phyloP scores from a whole-genome alignment of 495 filamentous ascomycete genomes.

The Daldinia childiae region DNA sequence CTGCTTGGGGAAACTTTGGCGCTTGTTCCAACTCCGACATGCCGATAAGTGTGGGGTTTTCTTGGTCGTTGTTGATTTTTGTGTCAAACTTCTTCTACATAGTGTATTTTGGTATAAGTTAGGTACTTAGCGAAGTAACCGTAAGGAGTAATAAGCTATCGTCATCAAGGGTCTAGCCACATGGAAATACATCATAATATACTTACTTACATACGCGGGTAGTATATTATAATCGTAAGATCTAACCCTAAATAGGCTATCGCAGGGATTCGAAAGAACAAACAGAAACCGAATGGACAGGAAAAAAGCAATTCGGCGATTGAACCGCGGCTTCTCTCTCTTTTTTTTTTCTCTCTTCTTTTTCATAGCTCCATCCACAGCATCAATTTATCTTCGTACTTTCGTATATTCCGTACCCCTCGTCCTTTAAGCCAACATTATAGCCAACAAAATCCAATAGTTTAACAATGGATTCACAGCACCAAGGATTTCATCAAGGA shows the following conservation, averaged over 20 bases:
- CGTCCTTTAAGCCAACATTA: background rate
- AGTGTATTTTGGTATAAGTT: too few relatives aligned
- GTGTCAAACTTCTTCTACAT: background rate
- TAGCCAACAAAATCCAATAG: slow-evolving; percentile 33
- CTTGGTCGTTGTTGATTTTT: background rate
- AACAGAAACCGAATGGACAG: background rate
- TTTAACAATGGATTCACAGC: slow-evolving; percentile 15
- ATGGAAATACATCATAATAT: slow-evolving; percentile 5
- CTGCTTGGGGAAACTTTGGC: background rate
- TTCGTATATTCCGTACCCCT: background rate
- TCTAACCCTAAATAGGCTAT: slow-evolving; percentile 6
- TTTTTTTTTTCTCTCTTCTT: background rate
- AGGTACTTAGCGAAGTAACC: slow-evolving; percentile 21
- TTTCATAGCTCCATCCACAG: background rate
- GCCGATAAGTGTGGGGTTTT: slow-evolving; percentile 6
- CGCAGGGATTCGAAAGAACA: background rate
- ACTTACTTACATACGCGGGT: background rate
- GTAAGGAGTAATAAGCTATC: slow-evolving; percentile 39
- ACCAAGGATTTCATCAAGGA: slow-evolving; percentile 5
- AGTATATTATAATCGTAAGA: background rate
- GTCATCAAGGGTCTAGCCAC: slow-evolving; percentile 30
- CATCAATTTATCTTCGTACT: background rate
- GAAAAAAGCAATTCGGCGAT: slow-evolving; percentile 24
- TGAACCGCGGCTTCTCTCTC: slow-evolving; percentile 20
- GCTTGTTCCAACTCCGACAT: background rate